Evolutionary conservation across 805 yeast genomes (phyloP), one percentile per base, ranked within the genome.

Genomic region (Saturnispora saitoi): DNA sequence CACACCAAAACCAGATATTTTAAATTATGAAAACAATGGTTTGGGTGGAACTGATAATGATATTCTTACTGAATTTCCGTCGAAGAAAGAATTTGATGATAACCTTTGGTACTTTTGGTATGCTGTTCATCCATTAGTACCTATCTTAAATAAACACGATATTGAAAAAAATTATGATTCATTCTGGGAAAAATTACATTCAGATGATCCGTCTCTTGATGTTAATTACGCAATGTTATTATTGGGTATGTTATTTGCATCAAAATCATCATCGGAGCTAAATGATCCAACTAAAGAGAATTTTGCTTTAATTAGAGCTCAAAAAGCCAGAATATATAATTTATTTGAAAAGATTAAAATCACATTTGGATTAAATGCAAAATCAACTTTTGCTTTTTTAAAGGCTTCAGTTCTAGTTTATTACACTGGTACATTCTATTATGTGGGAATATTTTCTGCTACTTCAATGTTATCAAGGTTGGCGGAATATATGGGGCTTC

Each of bases 401-500:
- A 53, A 51, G 19, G 42, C 54, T 4, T 51, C 54, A 10, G 48
- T 51, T 4, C 45, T 53, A 7, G 22, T 53, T 10, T 45, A 28
- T 26, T 50, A 47, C 15, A 51, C 50, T n/a, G 48, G 54, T 14
- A 38, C 44, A 31, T 45, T 51, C 9, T 51, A 51, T 31, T 47
- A 50, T 42, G 37, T 51, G 15, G 54, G 51, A 1, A 26, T 51
- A 19, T 51, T 51, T 39, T 37, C 56, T 3, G 48, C 45, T 17
- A 53, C 56, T 10, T 51, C 54, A 9, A 46, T 44, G 9, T 40
- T 53, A 19, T 28, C 54, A 4, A 47, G 56, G 19, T 50, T 49
- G 15, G 54, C 56, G 1, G 56, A 51, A 41, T 51, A 39, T 15
- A 51, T 53, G 52, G 54, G 56, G 1, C 22, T 53, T 10, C 56